These are phyloP conservation scores for Xerocomus nothofagi DNA, from an alignment of 1,284 basidiomycete species.

Conservation along the genomic window DNA sequence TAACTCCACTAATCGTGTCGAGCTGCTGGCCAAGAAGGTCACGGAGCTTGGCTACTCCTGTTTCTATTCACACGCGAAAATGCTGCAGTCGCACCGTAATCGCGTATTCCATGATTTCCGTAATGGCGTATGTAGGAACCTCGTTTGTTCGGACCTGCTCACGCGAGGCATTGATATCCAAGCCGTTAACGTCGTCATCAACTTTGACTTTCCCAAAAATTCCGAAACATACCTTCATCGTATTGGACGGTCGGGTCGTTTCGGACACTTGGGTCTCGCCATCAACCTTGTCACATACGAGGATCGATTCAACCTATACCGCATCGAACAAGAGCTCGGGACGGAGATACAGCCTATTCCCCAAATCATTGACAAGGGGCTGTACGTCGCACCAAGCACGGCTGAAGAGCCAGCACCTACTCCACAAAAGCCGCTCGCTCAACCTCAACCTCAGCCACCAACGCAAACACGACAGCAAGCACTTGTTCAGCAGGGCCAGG, in stretches of 20 bases:
- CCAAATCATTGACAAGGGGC: conserved; percentile 85
- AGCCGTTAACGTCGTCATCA: conserved; percentile 99
- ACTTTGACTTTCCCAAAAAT: conserved; percentile 99
- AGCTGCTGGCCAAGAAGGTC: conserved; percentile 98
- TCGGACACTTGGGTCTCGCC: conserved; percentile 95
- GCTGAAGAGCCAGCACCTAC: conserved; percentile 48
- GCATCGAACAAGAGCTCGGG: conserved; percentile 97
- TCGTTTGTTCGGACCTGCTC: conserved; percentile 95
- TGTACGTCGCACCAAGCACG: conserved; percentile 80
- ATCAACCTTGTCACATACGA: conserved; percentile 97
- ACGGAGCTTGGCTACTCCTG: conserved; percentile 99
- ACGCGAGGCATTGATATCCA: conserved; percentile 99
- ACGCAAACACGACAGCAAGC: conserved; percentile 27
- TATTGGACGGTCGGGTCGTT: conserved; percentile 96
- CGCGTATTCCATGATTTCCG: conserved; percentile 99
- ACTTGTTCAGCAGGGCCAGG: conserved; percentile 22
- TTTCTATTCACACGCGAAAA: conserved; percentile 99
- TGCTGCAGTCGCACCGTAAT: conserved; percentile 98
- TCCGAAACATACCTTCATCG: conserved; percentile 98
- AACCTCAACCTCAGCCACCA: conserved; percentile 30
- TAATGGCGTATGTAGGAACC: conserved; percentile 95
- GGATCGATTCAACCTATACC: conserved; percentile 96
- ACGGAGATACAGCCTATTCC: conserved; percentile 98
- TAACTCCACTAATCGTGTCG: conserved; percentile 99
- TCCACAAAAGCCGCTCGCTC: conserved; percentile 39